Evolutionary conservation across 768 basidiomycete species (phyloP).

Genomic region (Hysterangium stoloniferum): DNA sequence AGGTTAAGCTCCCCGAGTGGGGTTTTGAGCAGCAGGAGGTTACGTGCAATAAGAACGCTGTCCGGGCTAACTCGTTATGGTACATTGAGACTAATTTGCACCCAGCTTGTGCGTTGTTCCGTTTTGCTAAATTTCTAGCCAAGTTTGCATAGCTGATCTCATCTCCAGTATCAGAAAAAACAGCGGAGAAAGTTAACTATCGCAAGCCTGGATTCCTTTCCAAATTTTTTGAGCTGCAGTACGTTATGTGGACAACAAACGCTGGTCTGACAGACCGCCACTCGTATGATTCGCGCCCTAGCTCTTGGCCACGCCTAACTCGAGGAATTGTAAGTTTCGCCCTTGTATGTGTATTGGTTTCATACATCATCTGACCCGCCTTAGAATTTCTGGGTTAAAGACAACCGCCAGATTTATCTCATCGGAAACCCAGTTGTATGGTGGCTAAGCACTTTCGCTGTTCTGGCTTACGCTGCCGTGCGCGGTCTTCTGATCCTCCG

Average conservation of each 20-base stretch:
- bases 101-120: slow-evolving; percentile 46
- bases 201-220: slow-evolving; percentile 77
- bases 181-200: slow-evolving; percentile 80
- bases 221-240: slow-evolving; percentile 88
- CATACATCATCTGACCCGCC: slow-evolving; percentile 7
- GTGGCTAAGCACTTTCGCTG: slow-evolving; percentile 74
- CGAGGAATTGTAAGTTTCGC: slow-evolving; percentile 78
- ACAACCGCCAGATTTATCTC: slow-evolving; percentile 91
- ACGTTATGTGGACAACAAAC: slow-evolving; percentile 96
- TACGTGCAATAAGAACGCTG: slow-evolving; percentile 98
- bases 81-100: slow-evolving; percentile 84
- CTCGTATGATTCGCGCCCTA: slow-evolving; percentile 89
- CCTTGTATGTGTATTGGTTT: slow-evolving; percentile 1
- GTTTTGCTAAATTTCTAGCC: neutral
- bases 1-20: slow-evolving; percentile 97
- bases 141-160: too few relatives aligned
- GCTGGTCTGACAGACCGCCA: slow-evolving; percentile 94
- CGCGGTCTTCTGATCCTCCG: slow-evolving; percentile 81
- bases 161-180: slow-evolving; percentile 66
- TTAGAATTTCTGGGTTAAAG: slow-evolving; percentile 98
- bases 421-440: slow-evolving; percentile 92
- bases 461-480: slow-evolving; percentile 56
- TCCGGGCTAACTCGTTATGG: slow-evolving; percentile 85
- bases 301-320: slow-evolving; percentile 80
- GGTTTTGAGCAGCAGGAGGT: slow-evolving; percentile 98